A percentile compares a stretch with the other conserved stretches of the same genome.
Conservation (phyloP, 2,329 filamentous ascomycete genomes). For the Trichoderma endophyticum region DNA sequence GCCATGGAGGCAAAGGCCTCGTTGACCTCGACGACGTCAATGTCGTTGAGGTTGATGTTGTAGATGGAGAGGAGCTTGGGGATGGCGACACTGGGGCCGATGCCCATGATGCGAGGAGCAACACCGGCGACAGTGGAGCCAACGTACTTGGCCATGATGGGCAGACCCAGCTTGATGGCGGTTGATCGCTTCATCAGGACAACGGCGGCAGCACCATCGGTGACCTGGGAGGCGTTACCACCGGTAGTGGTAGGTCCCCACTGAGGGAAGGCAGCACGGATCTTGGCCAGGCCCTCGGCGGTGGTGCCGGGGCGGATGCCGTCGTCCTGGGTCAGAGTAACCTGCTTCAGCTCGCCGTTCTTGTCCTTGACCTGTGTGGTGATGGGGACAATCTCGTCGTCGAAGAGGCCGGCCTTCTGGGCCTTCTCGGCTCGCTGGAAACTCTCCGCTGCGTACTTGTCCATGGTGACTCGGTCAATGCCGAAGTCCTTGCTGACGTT, state of each 20-base stretch:
- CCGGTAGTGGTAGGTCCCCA: constrained; percentile 78
- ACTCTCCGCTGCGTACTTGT: constrained; percentile 80
- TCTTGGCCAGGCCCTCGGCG: constrained; percentile 74
- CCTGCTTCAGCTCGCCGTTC: constrained; percentile 72
- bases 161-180: constrained; percentile 80
- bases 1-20: constrained; percentile 98
- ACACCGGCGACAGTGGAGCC: constrained; percentile 88
- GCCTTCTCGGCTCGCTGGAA: constrained; percentile 84
- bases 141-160: constrained; percentile 91
- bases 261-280: constrained; percentile 84
- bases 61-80: constrained; percentile 81
- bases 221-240: constrained; percentile 92
- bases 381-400: constrained; percentile 92
- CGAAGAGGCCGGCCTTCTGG: constrained; percentile 87
- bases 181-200: constrained; percentile 93
- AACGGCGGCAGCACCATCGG: constrained; percentile 86
- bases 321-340: constrained; percentile 82
- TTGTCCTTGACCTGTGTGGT: constrained; percentile 77
- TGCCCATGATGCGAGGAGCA: constrained; percentile 94
- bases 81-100: constrained; percentile 71
- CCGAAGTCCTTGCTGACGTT: constrained; percentile 91
- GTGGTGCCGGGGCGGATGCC: constrained; percentile 90
- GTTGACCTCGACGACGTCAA: constrained; percentile 91
- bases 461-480: constrained; percentile 75
- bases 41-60: constrained; percentile 73